Percentiles rank a stretch among this genome's conserved stretches.
phyloP scores from a whole-genome alignment of 2,329 filamentous ascomycete genomes.

The Arthroderma sp. region DNA sequence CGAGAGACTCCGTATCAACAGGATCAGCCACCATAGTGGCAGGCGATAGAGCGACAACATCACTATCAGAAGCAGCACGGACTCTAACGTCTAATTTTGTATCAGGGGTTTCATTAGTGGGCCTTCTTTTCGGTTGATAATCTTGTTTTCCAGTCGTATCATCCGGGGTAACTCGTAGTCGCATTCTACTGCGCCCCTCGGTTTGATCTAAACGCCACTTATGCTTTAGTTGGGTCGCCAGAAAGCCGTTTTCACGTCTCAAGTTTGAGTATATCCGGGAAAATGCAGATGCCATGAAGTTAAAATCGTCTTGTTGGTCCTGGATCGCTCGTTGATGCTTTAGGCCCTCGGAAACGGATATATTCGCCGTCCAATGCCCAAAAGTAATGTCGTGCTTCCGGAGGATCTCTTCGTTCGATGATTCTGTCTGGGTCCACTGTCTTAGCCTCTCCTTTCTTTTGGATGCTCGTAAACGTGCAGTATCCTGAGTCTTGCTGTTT shows the following conservation, averaged over 20 bases:
- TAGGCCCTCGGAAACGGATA: conserved; percentile 79
- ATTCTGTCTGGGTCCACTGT: conserved; percentile 62
- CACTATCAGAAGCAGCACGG: conserved; percentile 26
- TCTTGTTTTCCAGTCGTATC: conserved; percentile 54
- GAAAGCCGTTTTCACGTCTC: conserved; percentile 66
- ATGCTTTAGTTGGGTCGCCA: conserved; percentile 50
- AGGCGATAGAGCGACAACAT: conserved; percentile 33
- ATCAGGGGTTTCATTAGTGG: conserved; percentile 33
- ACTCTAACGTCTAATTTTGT: conserved; percentile 38
- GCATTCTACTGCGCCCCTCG: conserved; percentile 90
- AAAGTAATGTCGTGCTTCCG: conserved; percentile 78
- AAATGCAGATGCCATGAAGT: conserved; percentile 64
- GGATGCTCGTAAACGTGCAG: conserved; percentile 53
- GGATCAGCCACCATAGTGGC: conserved; percentile 24
- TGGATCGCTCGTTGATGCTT: conserved; percentile 83
- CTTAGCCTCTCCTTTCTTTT: conserved; percentile 74
- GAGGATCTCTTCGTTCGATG: conserved; percentile 57
- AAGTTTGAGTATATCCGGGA: conserved; percentile 68
- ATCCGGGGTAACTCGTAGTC: conserved; percentile 74
- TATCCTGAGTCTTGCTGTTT: conserved; percentile 68
- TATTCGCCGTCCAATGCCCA: conserved; percentile 87
- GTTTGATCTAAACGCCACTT: conserved; percentile 95
- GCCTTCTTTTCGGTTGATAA: conserved; percentile 73
- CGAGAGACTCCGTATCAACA: conserved; percentile 22
- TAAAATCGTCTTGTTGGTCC: conserved; percentile 82